These are phyloP conservation scores for Gossypium thurberi DNA, from an alignment of 345 rosid genomes.

Conservation along the genomic window DNA sequence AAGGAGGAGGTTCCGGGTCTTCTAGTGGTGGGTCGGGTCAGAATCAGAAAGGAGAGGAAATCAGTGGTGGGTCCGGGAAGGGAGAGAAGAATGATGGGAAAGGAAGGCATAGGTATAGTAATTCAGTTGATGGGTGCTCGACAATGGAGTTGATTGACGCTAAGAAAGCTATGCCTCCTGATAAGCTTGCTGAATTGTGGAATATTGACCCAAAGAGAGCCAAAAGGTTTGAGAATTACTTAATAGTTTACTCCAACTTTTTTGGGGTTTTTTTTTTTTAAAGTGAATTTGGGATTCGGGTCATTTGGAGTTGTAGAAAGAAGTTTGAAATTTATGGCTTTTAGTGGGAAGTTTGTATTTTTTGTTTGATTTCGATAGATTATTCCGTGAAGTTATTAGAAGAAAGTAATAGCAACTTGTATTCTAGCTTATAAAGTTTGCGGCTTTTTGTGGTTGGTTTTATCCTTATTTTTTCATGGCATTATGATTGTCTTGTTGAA, in stretches of 20 bases:
- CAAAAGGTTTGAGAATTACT: slow-evolving; percentile 49
- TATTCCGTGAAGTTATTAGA: background rate
- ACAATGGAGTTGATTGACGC: slow-evolving; percentile 65
- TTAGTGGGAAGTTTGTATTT: background rate
- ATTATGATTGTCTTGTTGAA: slow-evolving; percentile 4
- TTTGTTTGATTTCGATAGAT: background rate
- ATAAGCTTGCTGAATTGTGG: slow-evolving; percentile 85
- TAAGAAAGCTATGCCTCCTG: slow-evolving; percentile 93
- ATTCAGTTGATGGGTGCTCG: slow-evolving; percentile 63
- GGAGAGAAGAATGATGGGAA: slow-evolving; percentile 17
- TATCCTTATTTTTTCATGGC: background rate
- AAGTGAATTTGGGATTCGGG: background rate
- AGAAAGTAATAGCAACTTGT: background rate
- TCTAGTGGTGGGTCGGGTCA: slow-evolving; percentile 11
- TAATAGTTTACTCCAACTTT: background rate
- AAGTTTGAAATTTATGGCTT: background rate
- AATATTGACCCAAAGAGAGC: slow-evolving; percentile 74
- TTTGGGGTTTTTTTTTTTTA: background rate
- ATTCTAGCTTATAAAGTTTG: background rate
- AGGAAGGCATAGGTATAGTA: slow-evolving; percentile 74
- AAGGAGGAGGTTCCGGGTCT: slow-evolving; percentile 20
- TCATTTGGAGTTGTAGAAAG: background rate
- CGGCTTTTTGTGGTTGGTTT: background rate
- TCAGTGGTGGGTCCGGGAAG: slow-evolving; percentile 13
- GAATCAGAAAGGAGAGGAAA: slow-evolving; percentile 28